Evolutionary conservation across 805 yeast species (phyloP).

Genomic region (Scheffersomyces stipitis): DNA sequence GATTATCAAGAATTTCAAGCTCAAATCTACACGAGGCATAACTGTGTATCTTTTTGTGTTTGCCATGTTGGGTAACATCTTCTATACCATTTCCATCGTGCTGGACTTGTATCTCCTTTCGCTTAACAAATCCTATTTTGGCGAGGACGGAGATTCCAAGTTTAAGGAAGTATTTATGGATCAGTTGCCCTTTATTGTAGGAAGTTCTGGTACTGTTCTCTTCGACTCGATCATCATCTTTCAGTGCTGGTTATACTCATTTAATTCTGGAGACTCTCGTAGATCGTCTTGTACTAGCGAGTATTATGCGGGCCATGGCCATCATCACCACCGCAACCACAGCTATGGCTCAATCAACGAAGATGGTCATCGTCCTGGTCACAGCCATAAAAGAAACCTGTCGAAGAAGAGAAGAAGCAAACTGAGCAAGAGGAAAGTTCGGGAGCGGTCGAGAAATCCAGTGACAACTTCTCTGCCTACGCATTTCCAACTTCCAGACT

Average conservation of each 20-base stretch:
- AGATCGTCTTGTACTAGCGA: background rate
- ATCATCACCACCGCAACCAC: slow-evolving; percentile 4
- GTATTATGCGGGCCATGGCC: background rate
- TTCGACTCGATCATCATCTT: slow-evolving; percentile 31
- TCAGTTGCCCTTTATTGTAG: slow-evolving; percentile 80
- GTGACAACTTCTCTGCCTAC: background rate
- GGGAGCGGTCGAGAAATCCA: background rate
- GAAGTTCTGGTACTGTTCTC: slow-evolving; percentile 49
- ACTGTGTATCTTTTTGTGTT: slow-evolving; percentile 33
- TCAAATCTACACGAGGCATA: slow-evolving; percentile 34
- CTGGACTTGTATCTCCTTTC: slow-evolving; percentile 25
- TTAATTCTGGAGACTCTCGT: background rate
- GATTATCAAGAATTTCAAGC: slow-evolving; percentile 27
- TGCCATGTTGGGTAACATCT: slow-evolving; percentile 36
- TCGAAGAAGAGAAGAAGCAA: background rate
- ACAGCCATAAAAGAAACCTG: background rate
- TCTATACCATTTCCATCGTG: slow-evolving; percentile 34
- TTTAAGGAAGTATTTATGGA: slow-evolving; percentile 30
- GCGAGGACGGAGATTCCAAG: slow-evolving; percentile 7
- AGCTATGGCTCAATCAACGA: background rate
- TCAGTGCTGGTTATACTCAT: slow-evolving; percentile 29
- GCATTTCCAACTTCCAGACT: background rate
- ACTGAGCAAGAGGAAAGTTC: background rate
- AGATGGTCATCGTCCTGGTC: background rate
- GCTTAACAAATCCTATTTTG: slow-evolving; percentile 9